Percentiles rank a stretch among this genome's conserved stretches.
Evolutionary conservation across 2,329 filamentous ascomycete genomes (phyloP).

Genomic region (Penicillium rolfsii): DNA sequence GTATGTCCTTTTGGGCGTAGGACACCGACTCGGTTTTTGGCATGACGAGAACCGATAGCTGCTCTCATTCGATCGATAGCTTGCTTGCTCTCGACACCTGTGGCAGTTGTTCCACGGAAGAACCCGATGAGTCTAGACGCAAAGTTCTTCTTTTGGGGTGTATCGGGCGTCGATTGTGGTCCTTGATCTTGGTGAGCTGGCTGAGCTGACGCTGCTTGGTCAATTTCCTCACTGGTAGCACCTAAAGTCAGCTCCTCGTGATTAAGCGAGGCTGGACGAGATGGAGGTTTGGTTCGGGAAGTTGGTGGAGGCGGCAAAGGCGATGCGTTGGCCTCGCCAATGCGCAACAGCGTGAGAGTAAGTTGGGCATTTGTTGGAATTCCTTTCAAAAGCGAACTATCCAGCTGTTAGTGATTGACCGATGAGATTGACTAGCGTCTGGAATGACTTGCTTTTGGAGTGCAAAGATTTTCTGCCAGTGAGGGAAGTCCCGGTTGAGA

Average conservation of each 20-base stretch:
- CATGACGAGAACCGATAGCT: slow-evolving; percentile 60
- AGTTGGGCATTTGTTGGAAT: slow-evolving; percentile 87
- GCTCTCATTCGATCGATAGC: slow-evolving; percentile 73
- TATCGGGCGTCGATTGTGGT: not conserved
- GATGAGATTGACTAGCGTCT: no score
- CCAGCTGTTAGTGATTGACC: slow-evolving; percentile 20
- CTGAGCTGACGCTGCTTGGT: slow-evolving; percentile 62
- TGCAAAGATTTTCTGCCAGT: slow-evolving; percentile 76
- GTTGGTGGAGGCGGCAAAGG: slow-evolving; percentile 69
- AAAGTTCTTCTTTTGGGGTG: slow-evolving; percentile 40
- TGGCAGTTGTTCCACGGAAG: slow-evolving; percentile 71
- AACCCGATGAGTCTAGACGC: slow-evolving; percentile 60
- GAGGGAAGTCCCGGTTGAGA: slow-evolving; percentile 57
- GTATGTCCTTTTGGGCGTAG: slow-evolving; percentile 54
- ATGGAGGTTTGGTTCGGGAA: slow-evolving; percentile 50
- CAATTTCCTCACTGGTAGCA: slow-evolving; percentile 67
- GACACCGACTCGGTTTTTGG: slow-evolving; percentile 72
- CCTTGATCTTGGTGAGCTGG: slow-evolving; percentile 31
- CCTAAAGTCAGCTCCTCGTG: slow-evolving; percentile 61
- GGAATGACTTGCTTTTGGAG: slow-evolving; percentile 59
- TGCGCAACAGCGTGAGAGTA: slow-evolving; percentile 75
- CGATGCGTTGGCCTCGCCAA: slow-evolving; percentile 79
- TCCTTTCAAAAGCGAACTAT: slow-evolving; percentile 71
- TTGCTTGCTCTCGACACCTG: slow-evolving; percentile 71
- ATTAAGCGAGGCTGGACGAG: slow-evolving; percentile 56